Conservation (phyloP, 148 eudicot genomes). For the Arctostaphylos glauca region DNA sequence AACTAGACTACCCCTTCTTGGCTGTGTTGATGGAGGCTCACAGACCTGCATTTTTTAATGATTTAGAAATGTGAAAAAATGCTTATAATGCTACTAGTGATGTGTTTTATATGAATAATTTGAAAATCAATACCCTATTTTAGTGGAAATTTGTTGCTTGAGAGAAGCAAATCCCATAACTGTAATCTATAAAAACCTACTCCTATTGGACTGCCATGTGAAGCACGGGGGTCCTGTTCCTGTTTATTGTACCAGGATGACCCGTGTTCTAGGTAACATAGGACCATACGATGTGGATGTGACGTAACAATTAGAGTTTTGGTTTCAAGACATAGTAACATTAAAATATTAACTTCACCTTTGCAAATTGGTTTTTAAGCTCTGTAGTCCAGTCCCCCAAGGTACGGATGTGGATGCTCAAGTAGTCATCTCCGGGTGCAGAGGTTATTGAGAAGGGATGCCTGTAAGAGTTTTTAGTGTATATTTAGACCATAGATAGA, state of each 20-base stretch:
- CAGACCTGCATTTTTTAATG: conserved; percentile 49
- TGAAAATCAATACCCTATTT: neutral
- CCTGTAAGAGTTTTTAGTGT: conserved; percentile 37
- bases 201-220: neutral
- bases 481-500: neutral
- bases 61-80: neutral
- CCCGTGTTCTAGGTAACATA: neutral
- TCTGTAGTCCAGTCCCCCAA: conserved; percentile 96
- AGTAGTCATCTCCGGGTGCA: conserved; percentile 84
- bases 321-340: neutral
- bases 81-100: neutral
- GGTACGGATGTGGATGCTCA: conserved; percentile 82
- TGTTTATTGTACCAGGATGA: neutral
- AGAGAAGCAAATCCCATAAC: neutral
- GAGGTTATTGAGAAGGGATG: conserved; percentile 97
- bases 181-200: neutral
- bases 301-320: neutral
- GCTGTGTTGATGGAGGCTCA: conserved; percentile 39
- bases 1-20: conserved; percentile 54
- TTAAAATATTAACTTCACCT: conserved; percentile 37
- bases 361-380: conserved; percentile 55
- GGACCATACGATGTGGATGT: neutral
- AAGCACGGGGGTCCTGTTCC: neutral
- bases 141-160: neutral
- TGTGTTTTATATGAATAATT: neutral